Base-by-base conservation (phyloP, 2,329 filamentous ascomycete genomes). In the Tolypocladium capitatum region DNA sequence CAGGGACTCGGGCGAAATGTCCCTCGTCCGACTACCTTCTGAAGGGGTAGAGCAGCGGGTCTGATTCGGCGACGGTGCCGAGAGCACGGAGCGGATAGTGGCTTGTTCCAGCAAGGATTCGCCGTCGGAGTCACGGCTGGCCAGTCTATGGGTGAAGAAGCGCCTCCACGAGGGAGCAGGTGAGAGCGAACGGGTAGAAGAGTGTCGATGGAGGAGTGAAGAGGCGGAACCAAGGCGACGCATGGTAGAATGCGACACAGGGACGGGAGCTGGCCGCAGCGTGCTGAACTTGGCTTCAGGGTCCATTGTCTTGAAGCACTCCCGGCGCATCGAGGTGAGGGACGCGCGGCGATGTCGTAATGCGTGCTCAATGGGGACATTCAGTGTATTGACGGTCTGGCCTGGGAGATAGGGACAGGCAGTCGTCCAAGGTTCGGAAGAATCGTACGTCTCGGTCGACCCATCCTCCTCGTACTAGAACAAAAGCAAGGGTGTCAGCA, bases 401-500 rank as follows among this genome's bases (percentile, higher is more conserved):
- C 91, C 91, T 4, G 91, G 91, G 27, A 96, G 75, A 53, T 91
- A 81, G 33, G 91, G 89, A 60, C 91, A 97, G 40, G 77, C 68
- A 2, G 80, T 89, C 2, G 90, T 95, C 11, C 77, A 82, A 18
- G 85, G 83, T 56, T 84, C 73, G 2, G 78, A 68, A 28, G 82
- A 71, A 61, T 95, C 87, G 62, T 87, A 80, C 46, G 78, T 80
- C 65, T 96, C 90, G 32, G 80, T 72, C 43, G 83, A 80, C 55
- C 83, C 81, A 64, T 96, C 81, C 38, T 96, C 65, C 61, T 90
- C 81, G 66, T 95, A 96, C 86, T 94, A 27, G n/a, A n/a, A n/a
- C n/a, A n/a, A n/a, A n/a, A n/a, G n/a, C n/a, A 32, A 16, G 35
- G 21, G 13, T 10, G 42, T 20, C n/a, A 43, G 43, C n/a, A 27